Percentiles rank a stretch among this genome's conserved stretches.
phyloP scores from a whole-genome alignment of 768 basidiomycete genomes.

The Coprinellus micaceus region DNA sequence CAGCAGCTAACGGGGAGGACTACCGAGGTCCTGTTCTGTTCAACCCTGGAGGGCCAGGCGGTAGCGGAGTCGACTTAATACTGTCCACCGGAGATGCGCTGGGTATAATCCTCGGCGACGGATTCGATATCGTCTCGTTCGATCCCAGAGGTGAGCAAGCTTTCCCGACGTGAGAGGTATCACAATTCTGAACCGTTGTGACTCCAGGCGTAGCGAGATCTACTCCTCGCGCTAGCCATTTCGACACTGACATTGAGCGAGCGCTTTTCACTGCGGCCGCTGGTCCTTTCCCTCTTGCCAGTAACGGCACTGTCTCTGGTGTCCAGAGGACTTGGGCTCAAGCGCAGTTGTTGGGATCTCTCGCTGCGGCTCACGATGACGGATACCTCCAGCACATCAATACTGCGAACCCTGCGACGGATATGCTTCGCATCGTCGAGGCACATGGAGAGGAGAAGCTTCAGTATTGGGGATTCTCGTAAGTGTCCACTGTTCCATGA shows the following conservation, averaged over 20 bases:
- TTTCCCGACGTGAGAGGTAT: background rate
- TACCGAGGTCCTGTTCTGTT: conserved; percentile 42
- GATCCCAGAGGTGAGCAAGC: conserved; percentile 40
- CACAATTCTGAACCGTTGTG: too few species aligned
- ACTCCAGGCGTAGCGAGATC: conserved; percentile 32
- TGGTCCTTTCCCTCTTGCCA: conserved; percentile 14
- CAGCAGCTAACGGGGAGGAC: conserved; percentile 25
- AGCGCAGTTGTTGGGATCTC: conserved; percentile 27
- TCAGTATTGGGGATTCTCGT: conserved; percentile 33
- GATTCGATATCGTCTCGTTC: conserved; percentile 44
- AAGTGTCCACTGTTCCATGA: background rate
- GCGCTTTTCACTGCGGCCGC: conserved; percentile 18
- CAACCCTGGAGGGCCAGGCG: conserved; percentile 48
- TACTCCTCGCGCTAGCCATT: conserved; percentile 32
- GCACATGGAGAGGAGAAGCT: conserved; percentile 29
- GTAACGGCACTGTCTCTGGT: conserved; percentile 18
- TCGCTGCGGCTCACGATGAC: conserved; percentile 30
- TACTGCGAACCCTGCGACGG: conserved; percentile 33
- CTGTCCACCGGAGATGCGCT: conserved; percentile 20
- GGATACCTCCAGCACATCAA: conserved; percentile 29
- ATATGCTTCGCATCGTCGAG: conserved; percentile 34
- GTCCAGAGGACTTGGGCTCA: conserved; percentile 29
- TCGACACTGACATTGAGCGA: conserved; percentile 31
- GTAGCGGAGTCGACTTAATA: conserved; percentile 35
- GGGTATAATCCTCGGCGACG: conserved; percentile 32